Base-by-base conservation (phyloP, 768 basidiomycete genomes). In the Tylopilus cervinicoccineus region DNA sequence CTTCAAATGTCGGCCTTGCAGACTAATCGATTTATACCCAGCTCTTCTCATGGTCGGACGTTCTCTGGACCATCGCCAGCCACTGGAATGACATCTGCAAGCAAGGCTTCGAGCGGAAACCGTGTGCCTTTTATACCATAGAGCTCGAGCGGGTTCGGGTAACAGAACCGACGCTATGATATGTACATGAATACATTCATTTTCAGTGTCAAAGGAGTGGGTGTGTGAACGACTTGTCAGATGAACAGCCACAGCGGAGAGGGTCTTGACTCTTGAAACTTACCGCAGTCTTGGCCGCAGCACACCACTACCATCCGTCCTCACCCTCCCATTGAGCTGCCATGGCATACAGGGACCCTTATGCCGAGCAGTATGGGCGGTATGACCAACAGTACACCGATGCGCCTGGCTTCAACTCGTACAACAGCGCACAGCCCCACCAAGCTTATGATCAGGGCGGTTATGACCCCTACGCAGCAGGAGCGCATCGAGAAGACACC, bases 261-360 rank as follows among this genome's bases (percentile, higher is more conserved):
- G 38, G 19, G 40, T n/a, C n/a, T n/a, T n/a, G n/a, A n/a, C n/a
- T n/a, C n/a, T n/a, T n/a, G n/a, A n/a, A n/a, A n/a, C n/a, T n/a
- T n/a, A n/a, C n/a, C n/a, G n/a, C 48, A 12, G 34, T 19, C 34
- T 16, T 48, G 32, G n/a, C 52, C 61, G 57, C 61, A 62, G 59
- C 57, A 62, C 50, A 27, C 31, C n/a, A 16, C 38, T 22, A 6
- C 17, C 17, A 34, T n/a, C 29, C 11, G 10, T 20, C 24, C 19
- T 31, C 19, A 16, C 12, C 33, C 29, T 19, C 19, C 28, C 38
- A 6, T 27, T 17, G 20, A 47, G 34, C 45, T 28, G 46, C 51
- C 43, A 68, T 64, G 54, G 79, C 82, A 73, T 80, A 82, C 64
- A 72, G 67, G 50, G 80, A 84, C 62, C 80, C 80, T 19, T 79